phyloP scores from a whole-genome alignment of 176 grass and related monocot species.

The Hsuehochloa calcarea region DNA sequence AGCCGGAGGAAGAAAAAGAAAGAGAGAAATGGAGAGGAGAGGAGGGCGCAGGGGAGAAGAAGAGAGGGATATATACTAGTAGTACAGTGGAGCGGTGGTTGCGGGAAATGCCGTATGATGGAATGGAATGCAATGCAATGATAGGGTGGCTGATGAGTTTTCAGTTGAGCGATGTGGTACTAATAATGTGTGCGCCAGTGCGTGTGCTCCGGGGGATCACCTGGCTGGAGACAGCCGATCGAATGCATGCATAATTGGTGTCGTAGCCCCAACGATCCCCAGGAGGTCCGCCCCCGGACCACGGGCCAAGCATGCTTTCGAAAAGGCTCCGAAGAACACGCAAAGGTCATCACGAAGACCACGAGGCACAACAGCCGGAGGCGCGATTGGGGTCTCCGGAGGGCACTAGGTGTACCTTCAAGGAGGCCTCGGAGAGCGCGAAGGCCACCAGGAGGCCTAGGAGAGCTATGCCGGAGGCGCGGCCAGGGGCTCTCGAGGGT shows the following conservation, averaged over 20 bases:
- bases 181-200: background rate
- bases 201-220: background rate
- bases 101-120: background rate
- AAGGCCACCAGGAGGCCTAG: no score
- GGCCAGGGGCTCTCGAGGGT: no score
- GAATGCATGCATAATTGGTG: conserved; percentile 21
- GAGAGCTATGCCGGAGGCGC: no score
- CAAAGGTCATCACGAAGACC: no score
- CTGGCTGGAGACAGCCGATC: conserved; percentile 21
- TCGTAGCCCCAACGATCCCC: no score
- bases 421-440: no score
- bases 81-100: conserved; percentile 2
- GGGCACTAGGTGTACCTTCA: no score
- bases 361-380: no score
- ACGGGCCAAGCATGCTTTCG: no score
- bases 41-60: conserved; percentile 19
- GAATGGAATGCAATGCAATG: background rate
- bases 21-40: background rate
- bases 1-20: background rate
- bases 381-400: no score
- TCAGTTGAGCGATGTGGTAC: background rate
- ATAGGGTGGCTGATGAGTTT: conserved; percentile 29
- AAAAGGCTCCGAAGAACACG: no score
- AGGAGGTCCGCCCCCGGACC: no score
- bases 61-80: conserved; percentile 28